These are phyloP conservation scores for Nematocida sp. DNA, from an alignment of 371 early-diverging fungal genomes.

Conservation along the genomic window DNA sequence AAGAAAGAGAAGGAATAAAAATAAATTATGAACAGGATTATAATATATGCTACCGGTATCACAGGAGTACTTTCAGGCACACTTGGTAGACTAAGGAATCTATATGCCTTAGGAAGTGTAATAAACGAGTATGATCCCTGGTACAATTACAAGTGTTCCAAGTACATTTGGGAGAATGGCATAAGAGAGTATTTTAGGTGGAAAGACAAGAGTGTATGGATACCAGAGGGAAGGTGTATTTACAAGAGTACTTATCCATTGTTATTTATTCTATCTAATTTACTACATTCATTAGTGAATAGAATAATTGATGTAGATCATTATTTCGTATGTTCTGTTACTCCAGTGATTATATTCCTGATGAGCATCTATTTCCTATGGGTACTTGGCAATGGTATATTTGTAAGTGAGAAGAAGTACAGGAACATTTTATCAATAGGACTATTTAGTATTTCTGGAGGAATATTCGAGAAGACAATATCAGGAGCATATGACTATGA, in stretches of 20 bases:
- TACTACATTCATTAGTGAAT: constrained; percentile 80
- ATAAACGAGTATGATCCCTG: constrained; percentile 98
- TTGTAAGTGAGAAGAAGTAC: not conserved
- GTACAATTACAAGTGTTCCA: constrained; percentile 94
- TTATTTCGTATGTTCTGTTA: constrained; percentile 85
- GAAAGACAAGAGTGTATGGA: constrained; percentile 95
- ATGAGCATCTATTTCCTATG: constrained; percentile 78
- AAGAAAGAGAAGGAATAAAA: not conserved
- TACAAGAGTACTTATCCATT: constrained; percentile 87
- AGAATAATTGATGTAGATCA: constrained; percentile 76
- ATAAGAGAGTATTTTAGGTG: constrained; percentile 94
- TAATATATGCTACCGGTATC: not conserved
- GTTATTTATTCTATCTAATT: constrained; percentile 88
- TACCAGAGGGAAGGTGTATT: constrained; percentile 83
- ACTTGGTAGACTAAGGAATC: constrained; percentile 77
- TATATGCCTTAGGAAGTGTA: constrained; percentile 79
- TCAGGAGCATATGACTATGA: constrained; percentile 98
- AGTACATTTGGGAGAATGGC: constrained; percentile 81
- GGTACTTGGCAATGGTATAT: constrained; percentile 69
- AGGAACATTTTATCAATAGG: constrained; percentile 66
- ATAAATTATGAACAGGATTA: not conserved
- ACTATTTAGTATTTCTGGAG: constrained; percentile 90
- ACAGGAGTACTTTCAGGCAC: not conserved
- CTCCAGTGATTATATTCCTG: constrained; percentile 79
- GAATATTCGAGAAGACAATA: constrained; percentile 93